A percentile compares a stretch with the other conserved stretches of the same genome.
Evolutionary conservation across 805 yeast genomes (phyloP).

Genomic region (Lachancea dasiensis): DNA sequence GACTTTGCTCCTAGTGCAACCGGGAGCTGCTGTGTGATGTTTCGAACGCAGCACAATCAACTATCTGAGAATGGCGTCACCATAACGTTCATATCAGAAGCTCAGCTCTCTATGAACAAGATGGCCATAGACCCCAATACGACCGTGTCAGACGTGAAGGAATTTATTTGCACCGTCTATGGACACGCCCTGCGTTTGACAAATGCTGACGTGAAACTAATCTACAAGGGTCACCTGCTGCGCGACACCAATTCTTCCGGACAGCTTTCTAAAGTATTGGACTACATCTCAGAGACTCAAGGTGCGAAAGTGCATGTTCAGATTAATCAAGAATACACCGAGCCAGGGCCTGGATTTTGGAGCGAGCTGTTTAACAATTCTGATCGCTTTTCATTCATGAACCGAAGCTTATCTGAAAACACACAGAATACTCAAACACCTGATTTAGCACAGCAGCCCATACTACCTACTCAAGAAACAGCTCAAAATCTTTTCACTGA

Average conservation of each 20-base stretch:
- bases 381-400: constrained; percentile 18
- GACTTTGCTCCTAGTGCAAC: constrained; percentile 33
- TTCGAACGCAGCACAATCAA: constrained; percentile 23
- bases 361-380: constrained; percentile 20
- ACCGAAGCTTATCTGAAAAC: constrained; percentile 2
- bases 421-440: constrained; percentile 5
- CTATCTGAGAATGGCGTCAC: constrained; percentile 11
- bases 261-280: constrained; percentile 16
- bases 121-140: constrained; percentile 22
- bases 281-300: constrained; percentile 14
- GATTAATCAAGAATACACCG: constrained; percentile 21
- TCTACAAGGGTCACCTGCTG: constrained; percentile 25
- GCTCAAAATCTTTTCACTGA: too few relatives aligned
- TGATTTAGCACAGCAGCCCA: not conserved
- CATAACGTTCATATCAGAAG: constrained; percentile 24
- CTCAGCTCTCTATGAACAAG: constrained; percentile 17
- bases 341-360: constrained; percentile 28
- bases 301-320: constrained; percentile 24
- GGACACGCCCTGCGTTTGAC: constrained; percentile 19
- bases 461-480: not conserved
- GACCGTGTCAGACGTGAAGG: constrained; percentile 24
- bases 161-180: constrained; percentile 25
- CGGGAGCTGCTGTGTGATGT: constrained; percentile 27
- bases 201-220: constrained; percentile 22
- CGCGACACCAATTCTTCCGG: constrained; percentile 18